These are phyloP conservation scores for Gelatoporia subvermispora DNA, from an alignment of 768 basidiomycete genomes.

Conservation along the genomic window DNA sequence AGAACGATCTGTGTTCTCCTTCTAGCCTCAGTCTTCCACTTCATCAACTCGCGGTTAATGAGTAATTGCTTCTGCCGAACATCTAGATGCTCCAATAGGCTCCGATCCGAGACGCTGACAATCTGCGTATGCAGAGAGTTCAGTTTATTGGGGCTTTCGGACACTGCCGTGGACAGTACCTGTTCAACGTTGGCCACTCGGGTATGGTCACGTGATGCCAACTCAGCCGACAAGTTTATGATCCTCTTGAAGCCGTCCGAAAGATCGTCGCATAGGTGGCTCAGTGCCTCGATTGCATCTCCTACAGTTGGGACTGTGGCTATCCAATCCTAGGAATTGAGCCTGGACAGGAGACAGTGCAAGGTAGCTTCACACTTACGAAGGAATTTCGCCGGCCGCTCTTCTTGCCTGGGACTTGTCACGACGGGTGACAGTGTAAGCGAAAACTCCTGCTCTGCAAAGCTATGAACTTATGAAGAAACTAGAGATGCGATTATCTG, in stretches of 20 bases:
- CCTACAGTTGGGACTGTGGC: conserved; percentile 76
- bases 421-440: conserved; percentile 67
- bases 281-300: conserved; percentile 64
- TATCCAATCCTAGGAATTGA: conserved; percentile 18
- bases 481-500: neutral
- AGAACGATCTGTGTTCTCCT: conserved; percentile 50
- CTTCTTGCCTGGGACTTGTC: conserved; percentile 51
- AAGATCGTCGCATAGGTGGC: conserved; percentile 58
- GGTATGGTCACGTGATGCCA: conserved; percentile 68
- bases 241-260: conserved; percentile 60
- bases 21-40: conserved; percentile 35
- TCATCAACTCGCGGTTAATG: conserved; percentile 57
- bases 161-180: conserved; percentile 34
- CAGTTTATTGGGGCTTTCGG: too few species aligned
- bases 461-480: neutral
- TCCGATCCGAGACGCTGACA: conserved; percentile 44
- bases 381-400: conserved; percentile 51
- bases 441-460: conserved; percentile 65
- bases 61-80: conserved; percentile 63
- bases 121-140: conserved; percentile 38
- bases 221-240: conserved; percentile 60
- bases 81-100: conserved; percentile 62
- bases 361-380: conserved; percentile 40
- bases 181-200: conserved; percentile 68
- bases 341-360: neutral